Conservation (phyloP, 1,284 basidiomycete species). For the Chiua sp. region DNA sequence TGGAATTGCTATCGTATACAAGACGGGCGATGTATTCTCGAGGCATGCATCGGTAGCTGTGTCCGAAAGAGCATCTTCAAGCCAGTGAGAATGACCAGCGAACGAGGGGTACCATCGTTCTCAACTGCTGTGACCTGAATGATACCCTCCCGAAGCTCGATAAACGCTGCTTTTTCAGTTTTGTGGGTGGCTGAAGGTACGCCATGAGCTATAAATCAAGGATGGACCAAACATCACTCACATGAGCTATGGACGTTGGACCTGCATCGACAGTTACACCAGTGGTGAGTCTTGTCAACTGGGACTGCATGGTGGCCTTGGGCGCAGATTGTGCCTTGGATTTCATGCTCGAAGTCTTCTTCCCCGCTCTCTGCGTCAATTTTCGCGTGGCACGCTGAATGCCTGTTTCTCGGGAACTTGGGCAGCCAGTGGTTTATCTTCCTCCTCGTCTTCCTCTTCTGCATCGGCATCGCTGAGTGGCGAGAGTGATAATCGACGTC, state of each 20-base stretch:
- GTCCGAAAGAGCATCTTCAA: conserved; percentile 98
- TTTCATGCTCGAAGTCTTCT: conserved; percentile 63
- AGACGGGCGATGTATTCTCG: conserved; percentile 97
- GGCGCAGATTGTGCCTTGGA: conserved; percentile 61
- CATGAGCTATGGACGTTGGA: conserved; percentile 51
- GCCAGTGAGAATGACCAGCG: conserved; percentile 88
- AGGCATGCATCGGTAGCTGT: conserved; percentile 99
- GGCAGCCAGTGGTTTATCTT: conserved; percentile 66
- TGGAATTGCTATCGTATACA: conserved; percentile 93
- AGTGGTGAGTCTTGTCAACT: conserved; percentile 75
- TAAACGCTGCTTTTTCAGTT: conserved; percentile 78
- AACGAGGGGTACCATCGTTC: conserved; percentile 80
- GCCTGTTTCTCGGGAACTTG: conserved; percentile 44
- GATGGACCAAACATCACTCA: conserved; percentile 36
- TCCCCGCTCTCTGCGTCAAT: conserved; percentile 53
- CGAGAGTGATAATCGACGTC: conserved; percentile 55
- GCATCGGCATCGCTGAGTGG: conserved; percentile 50
- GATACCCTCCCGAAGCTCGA: conserved; percentile 85
- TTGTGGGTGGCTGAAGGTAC: conserved; percentile 52
- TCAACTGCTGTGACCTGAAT: conserved; percentile 90
- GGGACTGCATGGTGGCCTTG: conserved; percentile 45
- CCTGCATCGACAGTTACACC: conserved; percentile 79
- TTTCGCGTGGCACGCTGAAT: conserved; percentile 33
- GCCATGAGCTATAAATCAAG: not conserved
- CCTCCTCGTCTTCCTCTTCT: conserved; percentile 43